Base-by-base conservation (phyloP, 192 early-diverging fungal genomes). In the Paraglomus occultum region DNA sequence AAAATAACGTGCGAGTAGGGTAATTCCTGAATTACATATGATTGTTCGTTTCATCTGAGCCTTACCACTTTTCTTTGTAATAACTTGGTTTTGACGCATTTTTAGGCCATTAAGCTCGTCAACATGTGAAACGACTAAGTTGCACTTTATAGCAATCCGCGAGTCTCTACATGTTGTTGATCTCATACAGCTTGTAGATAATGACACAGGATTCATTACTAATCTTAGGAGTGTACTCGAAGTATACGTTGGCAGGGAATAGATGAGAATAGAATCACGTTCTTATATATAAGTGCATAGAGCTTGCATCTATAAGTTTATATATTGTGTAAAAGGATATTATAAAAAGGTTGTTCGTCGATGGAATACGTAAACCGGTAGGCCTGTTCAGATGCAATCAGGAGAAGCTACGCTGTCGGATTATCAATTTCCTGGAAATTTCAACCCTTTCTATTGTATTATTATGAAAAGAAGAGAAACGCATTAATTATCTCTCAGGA, bases 101-200 rank as follows among this genome's bases (percentile, higher is more conserved):
- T 67, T 9, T 67, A 85, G 85, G 44, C 83, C 82, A 23, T 50
- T 86, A 44, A 76, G 79, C 43, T 81, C 83, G 38, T 73, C 82
- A 18, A 86, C 85, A 22, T 86, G 81, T 23, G 83, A 86, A 74
- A 82, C 77, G 18, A 64, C 84, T 23, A 73, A 82, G 62, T 52
- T 86, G n/a, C 77, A 80, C 38, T 86, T 86, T 50, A 82, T 86
- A 70, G 83, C 85, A 4, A 79, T 86, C 58, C 82, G 81, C 64
- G 85, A 86, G 49, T 73, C 77, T 31, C 42, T 86, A 42, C 85
- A 86, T 55, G 76, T 82, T 12, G 81, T 86, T 58, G 85, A 86
- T 67, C 52, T 84, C 2, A 77, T 86, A 1, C 83, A 84, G 50
- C 58, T 86, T 6, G 83, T 86, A 9, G 85, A 86, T 51, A 77